These are phyloP conservation scores for Cladophialophora yegresii DNA, from an alignment of 2,329 filamentous ascomycete genomes.

Conservation along the genomic window DNA sequence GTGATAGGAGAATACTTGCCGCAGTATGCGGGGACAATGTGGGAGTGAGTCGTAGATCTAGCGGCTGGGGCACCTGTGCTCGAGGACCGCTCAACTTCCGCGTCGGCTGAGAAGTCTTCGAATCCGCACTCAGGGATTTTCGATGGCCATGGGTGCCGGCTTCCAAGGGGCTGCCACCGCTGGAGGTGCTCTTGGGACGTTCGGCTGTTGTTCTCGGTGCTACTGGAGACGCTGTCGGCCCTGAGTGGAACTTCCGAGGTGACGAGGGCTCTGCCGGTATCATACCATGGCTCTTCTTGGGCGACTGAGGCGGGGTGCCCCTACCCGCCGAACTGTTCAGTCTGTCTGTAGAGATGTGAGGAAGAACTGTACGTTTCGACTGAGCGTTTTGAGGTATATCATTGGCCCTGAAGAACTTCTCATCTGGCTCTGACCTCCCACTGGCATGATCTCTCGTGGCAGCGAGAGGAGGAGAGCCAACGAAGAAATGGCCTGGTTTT, in stretches of 20 bases:
- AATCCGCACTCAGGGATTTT: conserved; percentile 34
- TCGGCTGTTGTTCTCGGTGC: conserved; percentile 15
- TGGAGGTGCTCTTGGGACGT: conserved; percentile 23
- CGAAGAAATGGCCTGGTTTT: conserved; percentile 40
- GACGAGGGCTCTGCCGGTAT: conserved; percentile 15
- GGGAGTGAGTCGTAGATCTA: conserved; percentile 18
- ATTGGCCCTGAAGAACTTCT: conserved; percentile 68
- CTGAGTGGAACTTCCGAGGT: conserved; percentile 18
- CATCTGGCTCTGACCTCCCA: conserved; percentile 51
- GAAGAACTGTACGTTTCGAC: conserved; percentile 17
- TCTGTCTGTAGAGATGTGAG: conserved; percentile 10
- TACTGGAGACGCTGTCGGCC: conserved; percentile 10
- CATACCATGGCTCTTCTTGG: conserved; percentile 12
- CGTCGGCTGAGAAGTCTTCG: conserved; percentile 14
- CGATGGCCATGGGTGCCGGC: conserved; percentile 14
- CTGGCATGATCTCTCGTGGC: conserved; percentile 3
- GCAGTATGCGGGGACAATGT: conserved; percentile 15
- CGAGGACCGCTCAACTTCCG: conserved; percentile 13
- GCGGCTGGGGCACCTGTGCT: conserved; percentile 17
- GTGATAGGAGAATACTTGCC: conserved; percentile 22
- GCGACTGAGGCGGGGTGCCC: conserved; percentile 24
- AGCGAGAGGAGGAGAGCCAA: conserved; percentile 21
- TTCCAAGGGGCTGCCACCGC: background rate
- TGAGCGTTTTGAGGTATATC: conserved; percentile 55
- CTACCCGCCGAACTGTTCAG: background rate